Evolutionary conservation across 345 rosid species (phyloP).

Genomic region (Excoecaria agallocha): DNA sequence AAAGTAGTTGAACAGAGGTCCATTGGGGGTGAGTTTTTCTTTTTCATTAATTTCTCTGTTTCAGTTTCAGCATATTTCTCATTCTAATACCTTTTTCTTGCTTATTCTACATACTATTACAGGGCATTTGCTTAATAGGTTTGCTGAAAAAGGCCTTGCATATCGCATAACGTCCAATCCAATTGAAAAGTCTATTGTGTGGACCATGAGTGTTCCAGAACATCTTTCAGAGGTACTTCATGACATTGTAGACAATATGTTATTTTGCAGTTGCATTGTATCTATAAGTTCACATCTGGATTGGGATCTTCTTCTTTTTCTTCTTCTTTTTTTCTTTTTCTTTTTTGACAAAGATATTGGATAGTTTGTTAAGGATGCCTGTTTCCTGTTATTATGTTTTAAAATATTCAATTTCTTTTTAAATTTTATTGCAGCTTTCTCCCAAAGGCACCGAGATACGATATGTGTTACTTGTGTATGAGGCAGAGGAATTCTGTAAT

Average conservation of each 20-base stretch:
- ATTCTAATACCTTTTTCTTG: conserved; percentile 17
- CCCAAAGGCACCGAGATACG: conserved; percentile 46
- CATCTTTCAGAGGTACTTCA: conserved; percentile 60
- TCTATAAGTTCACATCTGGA: background rate
- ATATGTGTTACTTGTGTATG: conserved; percentile 61
- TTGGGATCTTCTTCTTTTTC: too few species aligned
- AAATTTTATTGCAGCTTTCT: conserved; percentile 49
- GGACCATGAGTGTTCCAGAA: conserved; percentile 83
- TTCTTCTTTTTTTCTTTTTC: too few species aligned
- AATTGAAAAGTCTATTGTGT: conserved; percentile 76
- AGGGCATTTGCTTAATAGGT: conserved; percentile 85
- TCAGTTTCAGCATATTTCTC: background rate
- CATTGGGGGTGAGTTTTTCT: conserved; percentile 63
- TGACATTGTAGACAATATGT: background rate
- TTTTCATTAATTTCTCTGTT: conserved; percentile 3
- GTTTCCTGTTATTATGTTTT: background rate
- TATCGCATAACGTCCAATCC: conserved; percentile 68
- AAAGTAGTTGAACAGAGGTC: conserved; percentile 81
- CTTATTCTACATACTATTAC: conserved; percentile 32
- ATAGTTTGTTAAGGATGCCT: background rate
- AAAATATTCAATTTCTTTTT: background rate
- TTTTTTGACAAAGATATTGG: background rate
- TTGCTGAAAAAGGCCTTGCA: conserved; percentile 75
- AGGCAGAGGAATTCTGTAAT: conserved; percentile 85
- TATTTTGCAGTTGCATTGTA: background rate